A percentile compares a stretch with the other conserved stretches of the same genome.
Evolutionary conservation across 306 rosid species (phyloP).

Genomic region (Pyrus communis): DNA sequence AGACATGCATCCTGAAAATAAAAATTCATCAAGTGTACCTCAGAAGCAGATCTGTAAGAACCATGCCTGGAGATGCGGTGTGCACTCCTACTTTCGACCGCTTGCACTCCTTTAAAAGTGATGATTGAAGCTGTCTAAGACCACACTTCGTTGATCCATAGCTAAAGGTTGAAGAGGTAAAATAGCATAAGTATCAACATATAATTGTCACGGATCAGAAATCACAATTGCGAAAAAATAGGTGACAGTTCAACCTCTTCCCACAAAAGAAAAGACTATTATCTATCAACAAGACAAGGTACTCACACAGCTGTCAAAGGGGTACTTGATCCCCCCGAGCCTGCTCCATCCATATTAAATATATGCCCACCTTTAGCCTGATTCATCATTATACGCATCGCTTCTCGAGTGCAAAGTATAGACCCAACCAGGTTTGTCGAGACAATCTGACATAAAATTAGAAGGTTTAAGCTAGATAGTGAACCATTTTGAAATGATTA

Average conservation of each 20-base stretch:
- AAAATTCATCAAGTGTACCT: constrained; percentile 40
- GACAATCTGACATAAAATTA: constrained; percentile 53
- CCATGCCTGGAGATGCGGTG: constrained; percentile 98
- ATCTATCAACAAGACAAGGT: neutral
- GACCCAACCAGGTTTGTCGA: constrained; percentile 92
- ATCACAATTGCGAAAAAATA: neutral
- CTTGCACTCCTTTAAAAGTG: constrained; percentile 75
- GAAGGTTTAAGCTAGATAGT: neutral
- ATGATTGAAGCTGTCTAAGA: constrained; percentile 84
- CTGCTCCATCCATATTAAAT: constrained; percentile 96
- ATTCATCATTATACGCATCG: constrained; percentile 65
- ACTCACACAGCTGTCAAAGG: constrained; percentile 96
- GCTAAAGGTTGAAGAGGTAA: constrained; percentile 31
- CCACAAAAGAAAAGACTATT: constrained; percentile 14
- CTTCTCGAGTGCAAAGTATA: constrained; percentile 85
- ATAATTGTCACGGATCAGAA: constrained; percentile 1
- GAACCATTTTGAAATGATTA: neutral
- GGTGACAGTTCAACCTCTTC: neutral
- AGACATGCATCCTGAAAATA: neutral
- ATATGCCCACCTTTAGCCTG: constrained; percentile 80
- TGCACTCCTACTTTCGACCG: constrained; percentile 83
- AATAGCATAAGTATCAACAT: constrained; percentile 10
- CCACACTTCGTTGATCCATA: constrained; percentile 96
- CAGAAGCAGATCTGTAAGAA: constrained; percentile 82
- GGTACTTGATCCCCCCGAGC: constrained; percentile 96